phyloP scores from a whole-genome alignment of 2,329 filamentous ascomycete species.

The Colletotrichum somersetense region DNA sequence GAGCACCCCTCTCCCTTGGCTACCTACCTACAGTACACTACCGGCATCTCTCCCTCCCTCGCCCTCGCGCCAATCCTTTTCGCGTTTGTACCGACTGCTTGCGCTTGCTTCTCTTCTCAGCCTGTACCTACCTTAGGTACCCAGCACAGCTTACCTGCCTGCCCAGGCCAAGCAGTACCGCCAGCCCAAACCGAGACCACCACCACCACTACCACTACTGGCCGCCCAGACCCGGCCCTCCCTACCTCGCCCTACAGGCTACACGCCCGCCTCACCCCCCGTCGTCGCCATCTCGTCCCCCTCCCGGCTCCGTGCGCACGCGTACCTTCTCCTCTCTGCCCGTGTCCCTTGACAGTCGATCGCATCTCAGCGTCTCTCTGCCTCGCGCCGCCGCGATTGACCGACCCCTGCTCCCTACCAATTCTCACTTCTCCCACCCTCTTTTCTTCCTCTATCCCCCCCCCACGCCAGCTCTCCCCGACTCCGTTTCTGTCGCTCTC shows the following conservation, averaged over 20 bases:
- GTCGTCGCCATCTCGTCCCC: conserved; percentile 4
- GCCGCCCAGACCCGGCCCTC: conserved; percentile 10
- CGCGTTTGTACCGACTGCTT: conserved; percentile 4
- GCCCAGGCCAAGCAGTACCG: neutral
- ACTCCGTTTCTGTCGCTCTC: conserved; percentile 21
- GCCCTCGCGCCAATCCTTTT: neutral
- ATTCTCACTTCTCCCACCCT: conserved; percentile 32
- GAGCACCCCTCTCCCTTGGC: conserved; percentile 10
- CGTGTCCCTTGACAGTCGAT: conserved; percentile 7
- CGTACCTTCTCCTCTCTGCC: conserved; percentile 2
- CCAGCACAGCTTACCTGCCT: too few species aligned
- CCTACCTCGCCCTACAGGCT: neutral
- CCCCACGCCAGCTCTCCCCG: conserved; percentile 21
- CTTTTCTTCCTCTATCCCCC: conserved; percentile 40
- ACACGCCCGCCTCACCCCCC: neutral
- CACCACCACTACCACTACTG: neutral
- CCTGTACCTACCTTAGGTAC: conserved; percentile 1
- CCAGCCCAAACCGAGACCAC: conserved; percentile 3
- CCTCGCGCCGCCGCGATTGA: neutral
- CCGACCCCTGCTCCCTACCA: conserved; percentile 33
- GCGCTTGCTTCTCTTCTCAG: neutral
- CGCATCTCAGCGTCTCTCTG: conserved; percentile 14
- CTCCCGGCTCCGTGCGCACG: conserved; percentile 30
- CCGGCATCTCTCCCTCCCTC: conserved; percentile 1
- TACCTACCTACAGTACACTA: neutral